Base-by-base conservation (phyloP, 2,329 filamentous ascomycete species). In the Calonectria crousiana region DNA sequence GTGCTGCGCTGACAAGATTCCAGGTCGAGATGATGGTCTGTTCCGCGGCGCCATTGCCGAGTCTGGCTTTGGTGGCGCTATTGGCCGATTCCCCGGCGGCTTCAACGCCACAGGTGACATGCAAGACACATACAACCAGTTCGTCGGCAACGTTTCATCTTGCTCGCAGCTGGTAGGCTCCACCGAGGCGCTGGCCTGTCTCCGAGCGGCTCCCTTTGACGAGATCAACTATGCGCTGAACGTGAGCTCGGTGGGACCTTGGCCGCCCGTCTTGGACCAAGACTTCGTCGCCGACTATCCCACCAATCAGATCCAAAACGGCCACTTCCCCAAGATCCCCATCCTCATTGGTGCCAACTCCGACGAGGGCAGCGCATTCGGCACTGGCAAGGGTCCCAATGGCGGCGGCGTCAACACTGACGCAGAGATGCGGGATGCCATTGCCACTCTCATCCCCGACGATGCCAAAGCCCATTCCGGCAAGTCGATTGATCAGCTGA, bases 41-140 rank as follows among this genome's bases (percentile, higher is more conserved):
- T 91, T 91, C 78, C 84, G 87, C 5, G 87, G 79, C 8, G 89
- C 84, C 1, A 89, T 90, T 23, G 85, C 85, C 47, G 80, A 92
- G 75, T 90, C 88, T 18, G 88, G 88, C 10, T 86, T 85, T 36
- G 83, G 84, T 2, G 81, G 80, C 8, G 78, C 81, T 30, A 79
- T 85, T 13, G 69, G 73, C 3, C 75, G 83, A 64, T 80, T 77
- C 44, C 72, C 75, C 10, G 80, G 82, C 18, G 79, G 80, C 18
- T 75, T 82, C 30, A 84, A 84, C 64, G 76, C 78, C n/a, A 83
- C 80, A 16, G 58, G 53, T 8, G 47, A 69, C 8, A 79, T 79
- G 73, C 82, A 85, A 53, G 53, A 30, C 16, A 75, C 75, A 3
- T 85, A 82, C 51, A 75, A 84, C 51, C 75, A 71, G 6, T 72